A percentile compares a stretch with the other conserved stretches of the same genome.
Conservation (phyloP, 306 rosid species). For the Cucumis hystrix region DNA sequence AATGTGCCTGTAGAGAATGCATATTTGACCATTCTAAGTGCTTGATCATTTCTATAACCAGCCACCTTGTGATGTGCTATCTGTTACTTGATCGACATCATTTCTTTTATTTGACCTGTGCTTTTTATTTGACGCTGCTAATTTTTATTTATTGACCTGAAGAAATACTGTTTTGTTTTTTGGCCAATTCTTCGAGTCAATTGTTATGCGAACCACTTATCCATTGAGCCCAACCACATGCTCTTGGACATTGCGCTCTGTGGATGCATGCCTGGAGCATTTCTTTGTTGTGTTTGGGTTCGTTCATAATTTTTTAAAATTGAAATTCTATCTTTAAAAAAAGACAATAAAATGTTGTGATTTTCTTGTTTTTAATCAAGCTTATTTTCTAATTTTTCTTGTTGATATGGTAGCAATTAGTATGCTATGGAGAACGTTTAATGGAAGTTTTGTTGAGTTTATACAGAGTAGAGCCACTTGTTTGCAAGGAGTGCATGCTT, state of each 20-base stretch:
- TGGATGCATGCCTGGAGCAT: not conserved
- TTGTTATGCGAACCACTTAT: not conserved
- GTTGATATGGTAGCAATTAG: not conserved
- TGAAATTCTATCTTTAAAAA: not conserved
- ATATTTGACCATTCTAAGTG: not conserved
- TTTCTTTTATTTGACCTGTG: not conserved
- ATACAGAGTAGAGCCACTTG: conserved; percentile 89
- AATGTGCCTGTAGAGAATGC: not conserved
- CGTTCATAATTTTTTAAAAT: not conserved
- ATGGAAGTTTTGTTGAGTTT: conserved; percentile 10
- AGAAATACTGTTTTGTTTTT: not conserved
- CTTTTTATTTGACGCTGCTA: not conserved
- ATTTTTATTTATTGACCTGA: not conserved
- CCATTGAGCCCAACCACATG: not conserved
- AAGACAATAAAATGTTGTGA: not conserved
- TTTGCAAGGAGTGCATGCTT: conserved; percentile 61
- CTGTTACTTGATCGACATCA: not conserved
- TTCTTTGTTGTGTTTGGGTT: not conserved
- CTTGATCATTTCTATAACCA: not conserved
- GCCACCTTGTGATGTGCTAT: not conserved
- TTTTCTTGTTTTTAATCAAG: not conserved
- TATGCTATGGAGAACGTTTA: not conserved
- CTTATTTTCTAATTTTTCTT: not conserved
- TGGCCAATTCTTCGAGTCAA: not conserved
- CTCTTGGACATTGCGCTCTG: not conserved